Evolutionary conservation across 2,329 filamentous ascomycete genomes (phyloP), one percentile per base, ranked within the genome.

Genomic region (Coniochaeta hoffmannii): DNA sequence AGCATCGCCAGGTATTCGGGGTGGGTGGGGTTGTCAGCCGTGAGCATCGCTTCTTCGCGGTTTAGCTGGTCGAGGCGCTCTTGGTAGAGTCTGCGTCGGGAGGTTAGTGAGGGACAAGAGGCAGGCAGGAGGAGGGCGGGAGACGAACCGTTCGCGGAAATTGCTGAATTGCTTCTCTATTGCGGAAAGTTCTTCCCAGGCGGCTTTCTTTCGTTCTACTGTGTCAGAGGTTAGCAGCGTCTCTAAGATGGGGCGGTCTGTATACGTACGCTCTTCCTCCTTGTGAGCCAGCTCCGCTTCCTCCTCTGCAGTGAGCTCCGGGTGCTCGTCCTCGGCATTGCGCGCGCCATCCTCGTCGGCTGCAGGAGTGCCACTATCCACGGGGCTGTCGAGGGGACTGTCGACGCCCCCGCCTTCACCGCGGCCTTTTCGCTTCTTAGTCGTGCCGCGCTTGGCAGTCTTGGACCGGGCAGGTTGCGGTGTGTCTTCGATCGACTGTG

Each of bases 1-100:
- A 95, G 86, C 85, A 96, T 95, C 41, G 89, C 89, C 34, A 97
- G 78, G 62, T 92, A 93, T 69, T 96, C 93, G 34, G 90, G 89
- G 68, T 99, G 94, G n/a, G 84, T 87, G n/a, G 83, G 83, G 54
- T 76, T 77, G 50, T 80, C 76, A 62, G 80, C 75, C 55, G 76
- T 70, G 17, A 87, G 71, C 68, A 85, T 84, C 31, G 77, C 78
- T 65, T 87, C 84, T 68, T 87, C 83, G 61, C 79, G 74, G 64
- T 96, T 91, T 55, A 96, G 77, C 64, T 89, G 86, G 53, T 89
- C 86, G 22, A 99, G 80, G 59, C 90, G 84, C 69, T 97, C 93
- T 66, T 94, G 90, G 69, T 92, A 94, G 41, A 97, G 80, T 61
- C 91, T 95, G 64, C 15, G n/a, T n/a, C n/a, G 49, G 11, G 54